phyloP scores from a whole-genome alignment of 257 asterid genomes.

The Coffea eugenioides region DNA sequence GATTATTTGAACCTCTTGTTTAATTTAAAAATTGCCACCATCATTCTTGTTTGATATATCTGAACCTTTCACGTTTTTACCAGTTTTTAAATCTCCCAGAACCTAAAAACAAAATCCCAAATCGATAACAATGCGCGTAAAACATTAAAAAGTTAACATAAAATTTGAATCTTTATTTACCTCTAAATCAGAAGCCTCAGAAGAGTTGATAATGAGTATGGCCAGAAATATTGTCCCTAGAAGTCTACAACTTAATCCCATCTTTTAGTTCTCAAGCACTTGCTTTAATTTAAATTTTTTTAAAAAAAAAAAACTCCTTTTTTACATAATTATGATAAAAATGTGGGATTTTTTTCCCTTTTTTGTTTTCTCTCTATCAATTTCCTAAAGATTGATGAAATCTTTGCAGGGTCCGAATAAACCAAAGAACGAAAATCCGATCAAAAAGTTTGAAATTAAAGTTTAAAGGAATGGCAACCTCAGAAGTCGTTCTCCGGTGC shows the following conservation, averaged over 20 bases:
- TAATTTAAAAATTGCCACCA: too few species aligned
- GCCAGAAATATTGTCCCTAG: conserved; percentile 35
- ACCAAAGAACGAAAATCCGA: background rate
- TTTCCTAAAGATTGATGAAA: background rate
- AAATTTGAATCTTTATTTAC: conserved; percentile 33
- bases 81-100: background rate
- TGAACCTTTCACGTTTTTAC: too few species aligned
- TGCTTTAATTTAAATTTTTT: background rate
- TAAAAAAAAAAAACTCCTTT: too few species aligned
- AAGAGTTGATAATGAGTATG: conserved; percentile 30
- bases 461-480: too few species aligned
- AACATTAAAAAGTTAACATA: background rate
- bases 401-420: background rate
- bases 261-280: conserved; percentile 16
- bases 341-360: background rate
- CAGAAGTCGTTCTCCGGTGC: too few species aligned
- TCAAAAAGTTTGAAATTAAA: too few species aligned
- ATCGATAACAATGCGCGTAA: conserved; percentile 6
- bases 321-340: background rate
- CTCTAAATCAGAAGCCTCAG: conserved; percentile 43
- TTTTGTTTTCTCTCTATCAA: background rate
- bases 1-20: too few species aligned
- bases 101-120: conserved; percentile 34
- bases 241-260: conserved; percentile 38
- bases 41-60: too few species aligned